A percentile compares a stretch with the other conserved stretches of the same genome.
These are phyloP conservation scores for Cucurbita moschata DNA, from an alignment of 306 rosid species.

Conservation along the genomic window DNA sequence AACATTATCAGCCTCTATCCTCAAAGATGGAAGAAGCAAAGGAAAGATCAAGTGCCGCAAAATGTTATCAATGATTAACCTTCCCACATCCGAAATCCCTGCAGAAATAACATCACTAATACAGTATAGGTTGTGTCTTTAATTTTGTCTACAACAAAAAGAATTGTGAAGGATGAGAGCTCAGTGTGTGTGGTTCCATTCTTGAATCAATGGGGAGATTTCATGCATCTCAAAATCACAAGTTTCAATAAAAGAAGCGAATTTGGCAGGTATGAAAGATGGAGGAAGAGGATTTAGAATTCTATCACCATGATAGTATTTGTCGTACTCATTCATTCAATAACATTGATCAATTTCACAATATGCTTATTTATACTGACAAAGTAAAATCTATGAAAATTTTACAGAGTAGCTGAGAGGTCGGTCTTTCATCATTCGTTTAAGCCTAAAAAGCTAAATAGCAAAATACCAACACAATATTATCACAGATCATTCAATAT, in stretches of 20 bases:
- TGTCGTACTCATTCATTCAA: background rate
- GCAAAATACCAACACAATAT: background rate
- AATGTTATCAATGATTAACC: conserved; percentile 56
- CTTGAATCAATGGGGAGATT: no score
- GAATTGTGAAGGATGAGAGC: conserved; percentile 38
- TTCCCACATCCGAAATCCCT: conserved; percentile 85
- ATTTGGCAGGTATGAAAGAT: background rate
- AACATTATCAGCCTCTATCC: conserved; percentile 35
- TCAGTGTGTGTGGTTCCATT: conserved; percentile 1
- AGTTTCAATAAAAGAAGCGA: no score
- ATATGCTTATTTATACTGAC: background rate
- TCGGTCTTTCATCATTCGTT: background rate
- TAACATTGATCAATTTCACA: background rate
- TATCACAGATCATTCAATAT: background rate
- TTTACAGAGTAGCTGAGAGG: background rate
- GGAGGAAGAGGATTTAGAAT: background rate
- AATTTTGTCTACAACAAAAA: conserved; percentile 66
- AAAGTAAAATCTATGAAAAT: background rate
- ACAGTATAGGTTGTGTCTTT: conserved; percentile 87
- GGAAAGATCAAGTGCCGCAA: conserved; percentile 75
- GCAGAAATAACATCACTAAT: conserved; percentile 83
- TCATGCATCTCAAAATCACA: no score
- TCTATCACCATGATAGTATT: background rate
- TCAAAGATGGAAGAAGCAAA: conserved; percentile 68
- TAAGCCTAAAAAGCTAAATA: background rate